Evolutionary conservation across 345 rosid species (phyloP).

Genomic region (Combretum micranthum): DNA sequence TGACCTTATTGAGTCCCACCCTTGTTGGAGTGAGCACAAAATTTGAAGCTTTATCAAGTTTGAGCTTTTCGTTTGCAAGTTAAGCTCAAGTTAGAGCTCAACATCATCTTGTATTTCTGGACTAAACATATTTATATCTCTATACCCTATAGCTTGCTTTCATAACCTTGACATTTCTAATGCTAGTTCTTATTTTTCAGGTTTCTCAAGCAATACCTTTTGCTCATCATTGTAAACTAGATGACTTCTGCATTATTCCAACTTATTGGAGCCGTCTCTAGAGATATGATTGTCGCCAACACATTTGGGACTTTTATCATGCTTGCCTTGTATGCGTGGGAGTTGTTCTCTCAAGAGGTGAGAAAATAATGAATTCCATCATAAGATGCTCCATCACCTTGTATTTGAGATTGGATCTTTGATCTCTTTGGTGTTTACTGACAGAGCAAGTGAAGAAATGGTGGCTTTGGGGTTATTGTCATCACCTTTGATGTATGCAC

Average conservation of each 20-base stretch:
- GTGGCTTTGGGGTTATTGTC: conserved; percentile 89
- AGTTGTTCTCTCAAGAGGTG: conserved; percentile 49
- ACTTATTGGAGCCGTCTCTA: conserved; percentile 45
- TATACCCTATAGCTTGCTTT: background rate
- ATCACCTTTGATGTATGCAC: conserved; percentile 79
- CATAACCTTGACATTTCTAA: background rate
- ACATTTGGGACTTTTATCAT: conserved; percentile 56
- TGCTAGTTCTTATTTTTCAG: conserved; percentile 21
- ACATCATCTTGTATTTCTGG: too few relatives aligned
- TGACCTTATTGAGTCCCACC: too few relatives aligned
- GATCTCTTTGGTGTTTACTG: background rate
- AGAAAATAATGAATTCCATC: background rate
- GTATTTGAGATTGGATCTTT: background rate
- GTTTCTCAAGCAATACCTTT: conserved; percentile 53
- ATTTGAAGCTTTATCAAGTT: too few relatives aligned
- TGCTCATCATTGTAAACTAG: conserved; percentile 44
- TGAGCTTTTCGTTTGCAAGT: too few relatives aligned
- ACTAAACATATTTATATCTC: too few relatives aligned
- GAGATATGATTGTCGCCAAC: conserved; percentile 54
- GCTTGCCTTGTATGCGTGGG: conserved; percentile 50
- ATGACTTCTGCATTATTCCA: conserved; percentile 65
- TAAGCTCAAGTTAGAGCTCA: too few relatives aligned
- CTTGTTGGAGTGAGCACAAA: too few relatives aligned
- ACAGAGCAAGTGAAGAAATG: conserved; percentile 70
- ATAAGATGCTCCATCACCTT: background rate